Evolutionary conservation across 495 filamentous ascomycete genomes (phyloP).

Genomic region (Glonium stellatum): DNA sequence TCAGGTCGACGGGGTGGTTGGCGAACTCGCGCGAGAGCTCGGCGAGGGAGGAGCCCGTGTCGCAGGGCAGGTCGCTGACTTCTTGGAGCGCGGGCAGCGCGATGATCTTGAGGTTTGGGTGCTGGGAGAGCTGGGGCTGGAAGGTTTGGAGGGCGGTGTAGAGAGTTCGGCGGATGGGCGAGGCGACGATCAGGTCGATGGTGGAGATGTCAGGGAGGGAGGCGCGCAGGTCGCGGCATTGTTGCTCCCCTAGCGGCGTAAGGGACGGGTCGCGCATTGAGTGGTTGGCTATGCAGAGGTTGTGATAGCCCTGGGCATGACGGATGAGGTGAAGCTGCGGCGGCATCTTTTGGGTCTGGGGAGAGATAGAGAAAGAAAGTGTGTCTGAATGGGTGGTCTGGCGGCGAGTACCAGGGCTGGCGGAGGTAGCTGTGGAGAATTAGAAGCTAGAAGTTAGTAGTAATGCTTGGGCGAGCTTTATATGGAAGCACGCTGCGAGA

Average conservation of each 20-base stretch:
- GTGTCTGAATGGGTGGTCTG: too few relatives aligned
- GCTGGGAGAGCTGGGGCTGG: slow-evolving; percentile 44
- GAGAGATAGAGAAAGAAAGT: background rate
- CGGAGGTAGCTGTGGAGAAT: too few relatives aligned
- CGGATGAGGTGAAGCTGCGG: slow-evolving; percentile 30
- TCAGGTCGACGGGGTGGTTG: slow-evolving; percentile 56
- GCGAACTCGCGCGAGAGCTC: slow-evolving; percentile 54
- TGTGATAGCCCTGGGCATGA: slow-evolving; percentile 68
- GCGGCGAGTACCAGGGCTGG: too few relatives aligned
- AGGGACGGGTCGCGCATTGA: slow-evolving; percentile 66
- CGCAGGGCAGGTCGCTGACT: slow-evolving; percentile 67
- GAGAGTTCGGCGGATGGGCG: slow-evolving; percentile 76
- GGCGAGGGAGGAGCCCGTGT: slow-evolving; percentile 57
- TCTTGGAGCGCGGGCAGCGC: slow-evolving; percentile 80
- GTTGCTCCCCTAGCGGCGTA: slow-evolving; percentile 65
- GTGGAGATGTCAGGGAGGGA: slow-evolving; percentile 58
- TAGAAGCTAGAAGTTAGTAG: too few relatives aligned
- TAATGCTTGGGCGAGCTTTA: too few relatives aligned
- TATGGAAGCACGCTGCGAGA: too few relatives aligned
- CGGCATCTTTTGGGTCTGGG: slow-evolving; percentile 8
- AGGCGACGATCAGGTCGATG: slow-evolving; percentile 69
- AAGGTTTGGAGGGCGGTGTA: slow-evolving; percentile 74
- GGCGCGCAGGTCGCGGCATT: slow-evolving; percentile 59
- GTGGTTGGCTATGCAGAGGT: slow-evolving; percentile 57
- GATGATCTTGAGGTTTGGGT: slow-evolving; percentile 48